Base-by-base conservation (phyloP, 495 filamentous ascomycete species). In the Lentithecium fluviatile region DNA sequence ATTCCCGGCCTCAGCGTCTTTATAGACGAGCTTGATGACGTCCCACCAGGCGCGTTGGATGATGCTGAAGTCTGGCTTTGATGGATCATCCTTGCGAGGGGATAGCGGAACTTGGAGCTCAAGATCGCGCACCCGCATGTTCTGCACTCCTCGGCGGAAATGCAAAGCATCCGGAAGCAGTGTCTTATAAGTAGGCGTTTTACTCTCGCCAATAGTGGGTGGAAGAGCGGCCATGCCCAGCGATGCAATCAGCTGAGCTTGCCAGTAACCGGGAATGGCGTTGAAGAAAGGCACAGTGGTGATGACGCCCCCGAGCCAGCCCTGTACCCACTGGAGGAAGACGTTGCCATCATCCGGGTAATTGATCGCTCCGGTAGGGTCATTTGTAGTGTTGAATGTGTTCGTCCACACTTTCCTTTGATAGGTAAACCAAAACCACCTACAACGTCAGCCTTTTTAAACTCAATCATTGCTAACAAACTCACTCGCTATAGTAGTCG, bases 401-500 rank as follows among this genome's bases (percentile, higher is more conserved):
- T 82, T 80, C 17, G 80, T 73, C 74, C 78, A 80, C 10, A 70
- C 64, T 36, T 75, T 69, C 37, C 73, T 63, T 45, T 77, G 75
- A 52, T 77, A 80, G 1, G 80, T 70, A 62, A 81, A 83, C 80
- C 80, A 82, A 62, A 82, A 82, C 75, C 77, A 82, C 59, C 52
- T 62, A 20, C 19, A 20, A 24, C n/a, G 17, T 48, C 11, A 56
- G 38, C 29, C 45, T 6, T 10, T 3, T 37, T 5, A 42, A 15
- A n/a, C 34, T 13, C 6, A 38, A 20, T 1, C 7, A 15, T 25
- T 29, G 12, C 1, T 25, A 13, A 24, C 10, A 24, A 4, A 52
- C 55, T 52, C 36, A 57, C 62, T 83, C 80, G 0, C 73, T 66
- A 47, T 82, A 82, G 56, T 78, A 82, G 43, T 75, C 69, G 24